These are phyloP conservation scores for Cryphonectria japonica DNA, from an alignment of 2,329 filamentous ascomycete genomes.

Conservation along the genomic window DNA sequence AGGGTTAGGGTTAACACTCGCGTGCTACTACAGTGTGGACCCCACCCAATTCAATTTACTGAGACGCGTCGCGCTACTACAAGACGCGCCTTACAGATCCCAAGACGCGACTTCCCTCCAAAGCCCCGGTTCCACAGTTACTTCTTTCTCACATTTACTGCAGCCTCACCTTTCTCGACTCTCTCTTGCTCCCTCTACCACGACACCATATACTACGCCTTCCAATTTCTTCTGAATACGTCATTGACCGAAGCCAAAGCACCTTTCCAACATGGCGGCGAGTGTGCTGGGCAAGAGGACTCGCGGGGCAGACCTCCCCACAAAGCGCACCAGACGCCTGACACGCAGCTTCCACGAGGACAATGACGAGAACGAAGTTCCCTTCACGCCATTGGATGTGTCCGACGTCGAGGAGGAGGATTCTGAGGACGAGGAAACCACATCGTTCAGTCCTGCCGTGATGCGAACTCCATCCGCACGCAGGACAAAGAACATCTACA, in stretches of 20 bases:
- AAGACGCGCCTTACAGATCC: neutral
- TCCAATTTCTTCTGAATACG: neutral
- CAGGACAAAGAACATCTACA: constrained; percentile 23
- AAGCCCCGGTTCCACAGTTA: neutral
- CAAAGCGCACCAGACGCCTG: constrained; percentile 52
- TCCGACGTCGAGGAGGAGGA: constrained; percentile 34
- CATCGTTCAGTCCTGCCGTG: constrained; percentile 35
- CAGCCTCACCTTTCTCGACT: neutral
- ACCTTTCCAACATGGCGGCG: constrained; percentile 32
- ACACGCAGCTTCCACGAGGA: constrained; percentile 46
- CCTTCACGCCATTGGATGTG: constrained; percentile 51
- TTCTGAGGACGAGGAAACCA: constrained; percentile 42
- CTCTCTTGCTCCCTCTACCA: neutral
- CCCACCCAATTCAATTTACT: constrained; percentile 6
- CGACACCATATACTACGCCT: constrained; percentile 8
- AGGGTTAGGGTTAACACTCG: neutral
- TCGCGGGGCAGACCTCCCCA: constrained; percentile 37
- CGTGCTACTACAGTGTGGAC: neutral
- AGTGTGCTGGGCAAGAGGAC: constrained; percentile 40
- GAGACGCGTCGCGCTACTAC: constrained; percentile 14
- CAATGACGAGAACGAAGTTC: constrained; percentile 72
- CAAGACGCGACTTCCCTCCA: neutral
- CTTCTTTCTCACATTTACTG: constrained; percentile 5
- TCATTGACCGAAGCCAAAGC: constrained; percentile 9
- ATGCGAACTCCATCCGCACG: constrained; percentile 30